Conservation (phyloP, 2,329 filamentous ascomycete species). For the Coniosporium tulheliwenetii region DNA sequence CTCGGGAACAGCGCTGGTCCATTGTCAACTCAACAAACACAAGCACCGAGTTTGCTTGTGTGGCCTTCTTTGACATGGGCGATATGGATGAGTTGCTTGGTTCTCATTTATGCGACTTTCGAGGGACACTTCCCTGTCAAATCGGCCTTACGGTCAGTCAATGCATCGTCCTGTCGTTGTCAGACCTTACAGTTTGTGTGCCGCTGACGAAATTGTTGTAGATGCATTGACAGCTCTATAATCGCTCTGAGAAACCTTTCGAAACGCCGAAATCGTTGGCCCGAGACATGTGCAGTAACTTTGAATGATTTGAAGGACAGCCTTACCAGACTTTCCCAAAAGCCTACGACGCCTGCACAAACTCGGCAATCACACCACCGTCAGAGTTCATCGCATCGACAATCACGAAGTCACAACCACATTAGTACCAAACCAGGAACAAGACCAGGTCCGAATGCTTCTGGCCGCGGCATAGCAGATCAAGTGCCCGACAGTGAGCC, state of each 20-base stretch:
- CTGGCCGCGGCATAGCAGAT: too few species aligned
- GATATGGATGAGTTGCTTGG: slow-evolving; percentile 37
- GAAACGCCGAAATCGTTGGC: slow-evolving; percentile 13
- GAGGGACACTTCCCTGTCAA: slow-evolving; percentile 25
- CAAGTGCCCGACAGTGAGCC: too few species aligned
- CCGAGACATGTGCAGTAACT: slow-evolving; percentile 14
- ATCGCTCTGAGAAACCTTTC: slow-evolving; percentile 13
- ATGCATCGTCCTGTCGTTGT: too few species aligned
- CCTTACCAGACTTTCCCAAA: too few species aligned
- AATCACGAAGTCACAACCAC: too few species aligned
- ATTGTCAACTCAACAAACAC: slow-evolving; percentile 6
- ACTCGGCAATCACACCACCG: too few species aligned
- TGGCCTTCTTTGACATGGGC: slow-evolving; percentile 39
- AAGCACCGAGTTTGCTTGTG: slow-evolving; percentile 18
- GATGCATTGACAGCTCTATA: slow-evolving; percentile 12
- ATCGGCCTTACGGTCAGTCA: slow-evolving; percentile 23
- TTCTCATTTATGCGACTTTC: slow-evolving; percentile 34
- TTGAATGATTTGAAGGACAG: slow-evolving; percentile 4
- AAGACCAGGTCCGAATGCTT: too few species aligned
- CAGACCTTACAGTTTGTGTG: not conserved
- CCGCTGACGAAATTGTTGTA: slow-evolving; percentile 5
- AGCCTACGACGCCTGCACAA: too few species aligned
- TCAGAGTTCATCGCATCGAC: too few species aligned
- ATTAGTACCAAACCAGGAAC: too few species aligned
- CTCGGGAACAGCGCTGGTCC: slow-evolving; percentile 2